A percentile compares a stretch with the other conserved stretches of the same genome.
These are phyloP conservation scores for Pyrus hybrid DNA, from an alignment of 331 rosid genomes.

Conservation along the genomic window DNA sequence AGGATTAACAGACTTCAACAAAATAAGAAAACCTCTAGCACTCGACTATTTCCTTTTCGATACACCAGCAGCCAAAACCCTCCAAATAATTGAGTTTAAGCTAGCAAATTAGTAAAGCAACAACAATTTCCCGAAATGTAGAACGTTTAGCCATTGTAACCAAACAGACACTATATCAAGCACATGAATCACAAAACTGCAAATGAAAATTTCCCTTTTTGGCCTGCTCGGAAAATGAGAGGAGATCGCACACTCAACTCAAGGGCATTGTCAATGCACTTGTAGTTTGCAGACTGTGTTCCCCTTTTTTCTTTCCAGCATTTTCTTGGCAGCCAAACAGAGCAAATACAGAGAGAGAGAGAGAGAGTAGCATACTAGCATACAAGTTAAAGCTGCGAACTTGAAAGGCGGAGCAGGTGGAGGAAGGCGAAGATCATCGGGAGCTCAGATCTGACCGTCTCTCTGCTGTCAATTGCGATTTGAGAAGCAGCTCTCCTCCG, in stretches of 20 bases:
- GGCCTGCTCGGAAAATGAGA: constrained; percentile 1
- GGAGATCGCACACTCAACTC: background rate
- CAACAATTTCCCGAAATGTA: background rate
- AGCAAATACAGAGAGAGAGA: background rate
- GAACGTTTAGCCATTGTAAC: background rate
- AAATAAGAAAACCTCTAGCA: background rate
- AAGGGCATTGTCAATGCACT: background rate
- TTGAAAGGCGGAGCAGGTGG: background rate
- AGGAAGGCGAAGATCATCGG: constrained; percentile 9
- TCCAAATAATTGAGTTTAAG: background rate
- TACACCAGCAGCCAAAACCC: background rate
- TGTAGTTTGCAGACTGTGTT: background rate
- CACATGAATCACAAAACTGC: background rate
- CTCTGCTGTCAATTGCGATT: background rate
- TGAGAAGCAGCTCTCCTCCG: background rate
- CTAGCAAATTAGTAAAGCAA: background rate
- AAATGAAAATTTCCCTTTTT: background rate
- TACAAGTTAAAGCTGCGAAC: constrained; percentile 9
- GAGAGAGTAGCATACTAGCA: background rate
- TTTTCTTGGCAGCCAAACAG: background rate
- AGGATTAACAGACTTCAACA: background rate
- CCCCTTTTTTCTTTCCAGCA: background rate
- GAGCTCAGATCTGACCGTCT: constrained; percentile 37
- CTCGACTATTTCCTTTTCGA: background rate
- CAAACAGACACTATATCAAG: background rate